Percentiles rank a stretch among this genome's conserved stretches.
phyloP scores from a whole-genome alignment of 768 basidiomycete genomes.

The Pleurotus platypus region DNA sequence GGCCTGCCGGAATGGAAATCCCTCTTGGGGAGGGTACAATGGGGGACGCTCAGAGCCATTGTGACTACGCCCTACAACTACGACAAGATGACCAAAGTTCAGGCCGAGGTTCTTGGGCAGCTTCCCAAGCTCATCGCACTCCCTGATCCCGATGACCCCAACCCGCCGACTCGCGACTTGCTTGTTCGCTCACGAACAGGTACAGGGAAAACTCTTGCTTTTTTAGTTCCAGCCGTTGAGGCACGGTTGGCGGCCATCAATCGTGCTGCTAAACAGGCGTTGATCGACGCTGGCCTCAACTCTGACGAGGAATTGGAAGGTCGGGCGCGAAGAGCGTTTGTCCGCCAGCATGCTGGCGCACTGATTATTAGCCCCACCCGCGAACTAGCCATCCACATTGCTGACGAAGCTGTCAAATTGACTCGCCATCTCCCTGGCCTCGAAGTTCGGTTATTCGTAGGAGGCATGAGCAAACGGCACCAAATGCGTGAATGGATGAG shows the following conservation, averaged over 20 bases:
- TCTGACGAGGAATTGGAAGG: slow-evolving; percentile 25
- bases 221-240: slow-evolving; percentile 87
- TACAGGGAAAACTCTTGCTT: slow-evolving; percentile 86
- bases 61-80: slow-evolving; percentile 67
- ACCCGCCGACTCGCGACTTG: slow-evolving; percentile 52
- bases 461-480: slow-evolving; percentile 60
- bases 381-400: slow-evolving; percentile 88
- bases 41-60: slow-evolving; percentile 52
- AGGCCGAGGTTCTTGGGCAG: slow-evolving; percentile 71
- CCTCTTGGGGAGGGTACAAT: slow-evolving; percentile 34
- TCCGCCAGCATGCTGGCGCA: slow-evolving; percentile 54
- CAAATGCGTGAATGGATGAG: slow-evolving; percentile 70
- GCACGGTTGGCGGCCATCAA: slow-evolving; percentile 62
- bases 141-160: slow-evolving; percentile 30
- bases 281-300: slow-evolving; percentile 37
- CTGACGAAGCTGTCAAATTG: slow-evolving; percentile 72
- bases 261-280: slow-evolving; percentile 34
- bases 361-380: slow-evolving; percentile 88
- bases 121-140: slow-evolving; percentile 68
- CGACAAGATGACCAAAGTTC: slow-evolving; percentile 75
- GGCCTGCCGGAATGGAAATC: slow-evolving; percentile 28
- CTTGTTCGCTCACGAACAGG: slow-evolving; percentile 87
- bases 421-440: slow-evolving; percentile 58
- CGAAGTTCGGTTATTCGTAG: slow-evolving; percentile 72
- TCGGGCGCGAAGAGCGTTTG: slow-evolving; percentile 32